Percentiles rank a stretch among this genome's conserved stretches.
These are phyloP conservation scores for Cytospora mali DNA, from an alignment of 2,329 filamentous ascomycete genomes.

Conservation along the genomic window DNA sequence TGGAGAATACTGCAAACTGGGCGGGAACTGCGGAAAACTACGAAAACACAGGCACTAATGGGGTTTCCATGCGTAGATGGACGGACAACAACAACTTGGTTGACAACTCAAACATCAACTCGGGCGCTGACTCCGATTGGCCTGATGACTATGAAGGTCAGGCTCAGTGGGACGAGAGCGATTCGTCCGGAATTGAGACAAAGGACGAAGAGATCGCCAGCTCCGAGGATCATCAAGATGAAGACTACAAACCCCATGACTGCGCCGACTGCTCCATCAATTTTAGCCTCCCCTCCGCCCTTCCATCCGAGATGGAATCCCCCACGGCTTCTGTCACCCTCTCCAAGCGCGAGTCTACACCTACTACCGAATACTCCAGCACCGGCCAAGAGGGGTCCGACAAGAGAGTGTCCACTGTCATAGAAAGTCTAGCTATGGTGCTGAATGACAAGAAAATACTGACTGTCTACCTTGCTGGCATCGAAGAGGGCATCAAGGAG, in stretches of 20 bases:
- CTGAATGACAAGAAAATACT: slow-evolving; percentile 10
- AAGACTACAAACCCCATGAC: too few relatives aligned
- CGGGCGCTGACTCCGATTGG: neutral
- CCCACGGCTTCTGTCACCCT: neutral
- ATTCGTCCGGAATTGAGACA: neutral
- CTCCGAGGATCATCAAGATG: neutral
- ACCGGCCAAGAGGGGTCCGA: neutral
- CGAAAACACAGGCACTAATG: neutral
- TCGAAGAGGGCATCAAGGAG: slow-evolving; percentile 11
- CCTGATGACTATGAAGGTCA: neutral
- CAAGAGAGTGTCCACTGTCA: neutral
- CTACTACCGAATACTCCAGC: too few relatives aligned
- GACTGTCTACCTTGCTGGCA: neutral
- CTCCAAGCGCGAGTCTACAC: neutral
- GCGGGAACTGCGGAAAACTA: neutral
- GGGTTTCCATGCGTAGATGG: neutral
- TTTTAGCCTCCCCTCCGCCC: neutral
- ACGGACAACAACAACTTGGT: neutral
- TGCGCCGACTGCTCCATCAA: neutral
- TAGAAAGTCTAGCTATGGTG: slow-evolving; percentile 2
- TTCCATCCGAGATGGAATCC: neutral
- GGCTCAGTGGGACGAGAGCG: neutral
- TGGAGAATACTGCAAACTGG: neutral
- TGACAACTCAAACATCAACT: neutral
- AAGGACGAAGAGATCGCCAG: neutral